Conservation (phyloP, 306 rosid species). For the Cyclanthera cordifolia region DNA sequence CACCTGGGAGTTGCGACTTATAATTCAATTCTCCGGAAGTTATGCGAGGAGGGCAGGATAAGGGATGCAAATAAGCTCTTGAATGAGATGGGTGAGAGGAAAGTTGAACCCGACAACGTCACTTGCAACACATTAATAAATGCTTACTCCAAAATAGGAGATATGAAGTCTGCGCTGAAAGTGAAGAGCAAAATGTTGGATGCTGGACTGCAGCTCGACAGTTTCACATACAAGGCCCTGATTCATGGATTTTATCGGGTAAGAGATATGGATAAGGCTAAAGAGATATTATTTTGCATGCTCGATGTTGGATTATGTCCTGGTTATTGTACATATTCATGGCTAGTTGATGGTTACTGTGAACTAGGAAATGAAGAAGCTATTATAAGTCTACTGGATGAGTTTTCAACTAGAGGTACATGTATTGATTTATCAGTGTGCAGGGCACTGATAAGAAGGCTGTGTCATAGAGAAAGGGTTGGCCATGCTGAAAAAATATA, state of each 20-base stretch:
- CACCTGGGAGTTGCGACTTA: constrained; percentile 67
- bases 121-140: constrained; percentile 85
- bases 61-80: constrained; percentile 71
- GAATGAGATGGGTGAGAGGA: constrained; percentile 66
- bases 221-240: constrained; percentile 64
- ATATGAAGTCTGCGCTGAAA: constrained; percentile 59
- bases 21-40: constrained; percentile 63
- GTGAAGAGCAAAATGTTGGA: constrained; percentile 69
- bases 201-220: constrained; percentile 59
- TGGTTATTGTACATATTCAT: constrained; percentile 51
- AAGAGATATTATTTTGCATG: constrained; percentile 51
- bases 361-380: constrained; percentile 42
- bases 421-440: constrained; percentile 52
- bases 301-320: constrained; percentile 56
- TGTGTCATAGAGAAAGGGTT: constrained; percentile 49
- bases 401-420: constrained; percentile 44
- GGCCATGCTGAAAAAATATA: constrained; percentile 50
- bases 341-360: constrained; percentile 68
- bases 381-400: constrained; percentile 43
- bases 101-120: constrained; percentile 60
- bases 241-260: constrained; percentile 68
- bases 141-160: constrained; percentile 78
- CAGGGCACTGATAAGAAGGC: constrained; percentile 70
- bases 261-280: constrained; percentile 46
- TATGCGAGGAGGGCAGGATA: constrained; percentile 69